Percentiles rank a stretch among this genome's conserved stretches.
These are phyloP conservation scores for Syncephalastrum contaminatum DNA, from an alignment of 371 early-diverging fungal genomes.

Conservation along the genomic window DNA sequence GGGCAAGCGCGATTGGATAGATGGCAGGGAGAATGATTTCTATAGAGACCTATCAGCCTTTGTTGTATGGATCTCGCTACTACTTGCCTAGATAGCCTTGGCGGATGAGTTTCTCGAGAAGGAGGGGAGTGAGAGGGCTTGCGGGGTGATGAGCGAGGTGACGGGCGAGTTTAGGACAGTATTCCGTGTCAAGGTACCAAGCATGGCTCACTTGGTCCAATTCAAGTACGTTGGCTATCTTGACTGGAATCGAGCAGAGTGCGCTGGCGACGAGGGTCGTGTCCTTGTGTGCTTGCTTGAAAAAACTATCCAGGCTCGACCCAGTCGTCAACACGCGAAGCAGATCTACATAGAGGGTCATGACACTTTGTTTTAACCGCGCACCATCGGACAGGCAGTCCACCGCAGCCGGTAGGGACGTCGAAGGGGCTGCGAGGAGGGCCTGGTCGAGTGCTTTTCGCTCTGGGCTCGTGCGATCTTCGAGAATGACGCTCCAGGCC, in stretches of 20 bases:
- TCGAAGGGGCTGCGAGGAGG: constrained; percentile 10
- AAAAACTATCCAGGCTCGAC: no score
- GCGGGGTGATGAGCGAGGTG: no score
- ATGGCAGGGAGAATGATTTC: constrained; percentile 20
- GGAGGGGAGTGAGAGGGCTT: background rate
- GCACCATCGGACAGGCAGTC: constrained; percentile 24
- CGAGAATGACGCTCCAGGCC: constrained; percentile 21
- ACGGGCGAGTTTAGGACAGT: background rate
- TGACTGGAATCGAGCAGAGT: constrained; percentile 33
- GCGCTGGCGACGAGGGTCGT: constrained; percentile 19
- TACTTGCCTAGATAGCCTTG: constrained; percentile 9
- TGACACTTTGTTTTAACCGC: background rate
- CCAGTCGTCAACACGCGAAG: background rate
- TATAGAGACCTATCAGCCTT: constrained; percentile 27
- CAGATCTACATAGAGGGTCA: background rate
- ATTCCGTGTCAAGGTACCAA: constrained; percentile 21
- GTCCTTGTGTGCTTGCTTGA: no score
- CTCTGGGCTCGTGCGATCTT: background rate
- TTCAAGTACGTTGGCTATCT: constrained; percentile 29
- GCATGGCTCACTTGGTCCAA: constrained; percentile 6
- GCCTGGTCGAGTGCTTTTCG: constrained; percentile 8
- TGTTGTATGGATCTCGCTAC: background rate
- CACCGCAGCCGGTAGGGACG: constrained; percentile 19
- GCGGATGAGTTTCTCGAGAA: constrained; percentile 7
- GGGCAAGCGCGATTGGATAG: constrained; percentile 18